Percentiles rank a stretch among this genome's conserved stretches.
Conservation (phyloP, 148 eudicot genomes). For the Fagopyrum homotropicum region DNA sequence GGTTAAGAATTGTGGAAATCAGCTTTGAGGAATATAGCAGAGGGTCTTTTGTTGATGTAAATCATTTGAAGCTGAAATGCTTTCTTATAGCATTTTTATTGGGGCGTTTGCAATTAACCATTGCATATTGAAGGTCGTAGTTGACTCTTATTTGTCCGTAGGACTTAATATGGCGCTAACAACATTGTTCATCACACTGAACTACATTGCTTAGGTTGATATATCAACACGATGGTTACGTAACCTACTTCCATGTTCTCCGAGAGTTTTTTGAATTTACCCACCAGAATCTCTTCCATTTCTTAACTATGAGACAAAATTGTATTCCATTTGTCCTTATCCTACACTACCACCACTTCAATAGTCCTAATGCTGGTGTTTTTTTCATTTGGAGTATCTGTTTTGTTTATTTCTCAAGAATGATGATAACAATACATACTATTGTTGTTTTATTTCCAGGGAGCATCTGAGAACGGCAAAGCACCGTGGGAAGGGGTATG, state of each 20-base stretch:
- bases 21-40: not conserved
- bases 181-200: not conserved
- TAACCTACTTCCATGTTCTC: not conserved
- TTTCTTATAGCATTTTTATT: no score
- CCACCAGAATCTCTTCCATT: not conserved
- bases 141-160: not conserved
- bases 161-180: not conserved
- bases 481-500: constrained; percentile 16
- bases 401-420: not conserved
- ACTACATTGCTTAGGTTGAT: not conserved
- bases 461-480: constrained; percentile 11
- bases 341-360: not conserved
- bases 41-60: not conserved
- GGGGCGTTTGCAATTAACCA: not conserved
- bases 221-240: not conserved
- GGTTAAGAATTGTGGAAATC: not conserved
- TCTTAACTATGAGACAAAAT: not conserved
- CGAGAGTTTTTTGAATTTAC: not conserved
- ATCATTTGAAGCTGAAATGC: not conserved
- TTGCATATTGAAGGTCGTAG: not conserved
- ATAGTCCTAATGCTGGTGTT: not conserved
- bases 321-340: not conserved
- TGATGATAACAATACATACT: not conserved
- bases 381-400: not conserved
- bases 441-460: not conserved